Percentiles rank a stretch among this genome's conserved stretches.
Conservation (phyloP, 169 alveolate species). For the Hammondia hammondi region DNA sequence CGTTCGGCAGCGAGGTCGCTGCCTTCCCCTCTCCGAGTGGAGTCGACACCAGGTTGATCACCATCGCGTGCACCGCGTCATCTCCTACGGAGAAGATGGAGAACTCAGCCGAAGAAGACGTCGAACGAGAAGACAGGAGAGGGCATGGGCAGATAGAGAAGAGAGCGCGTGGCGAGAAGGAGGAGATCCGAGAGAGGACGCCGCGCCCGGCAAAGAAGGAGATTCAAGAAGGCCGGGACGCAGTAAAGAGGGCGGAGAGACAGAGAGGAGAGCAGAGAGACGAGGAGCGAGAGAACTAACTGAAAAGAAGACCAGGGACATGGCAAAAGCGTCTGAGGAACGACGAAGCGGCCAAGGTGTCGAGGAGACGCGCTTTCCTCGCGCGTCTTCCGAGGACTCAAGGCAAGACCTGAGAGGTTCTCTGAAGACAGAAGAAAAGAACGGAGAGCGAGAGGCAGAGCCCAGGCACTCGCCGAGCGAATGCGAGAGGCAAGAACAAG, state of each 20-base stretch:
- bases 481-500: too few relatives aligned
- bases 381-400: not conserved
- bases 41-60: not conserved
- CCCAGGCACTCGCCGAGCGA: too few relatives aligned
- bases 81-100: not conserved
- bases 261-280: not conserved
- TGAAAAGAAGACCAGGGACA: not conserved
- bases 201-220: too few relatives aligned
- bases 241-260: not conserved
- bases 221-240: not conserved
- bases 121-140: too few relatives aligned
- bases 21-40: conserved; percentile 19
- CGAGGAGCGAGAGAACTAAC: not conserved
- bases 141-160: too few relatives aligned
- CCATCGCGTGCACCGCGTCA: conserved; percentile 4
- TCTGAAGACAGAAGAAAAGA: too few relatives aligned
- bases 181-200: too few relatives aligned
- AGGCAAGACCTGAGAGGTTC: not conserved
- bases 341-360: too few relatives aligned
- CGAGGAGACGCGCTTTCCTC: not conserved
- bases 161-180: too few relatives aligned
- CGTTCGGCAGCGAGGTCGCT: not conserved
- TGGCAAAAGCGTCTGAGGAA: not conserved
- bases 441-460: too few relatives aligned
- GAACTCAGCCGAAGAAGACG: not conserved